Conservation (phyloP, 176 grass and related monocot species). For the Zea luxurians region DNA sequence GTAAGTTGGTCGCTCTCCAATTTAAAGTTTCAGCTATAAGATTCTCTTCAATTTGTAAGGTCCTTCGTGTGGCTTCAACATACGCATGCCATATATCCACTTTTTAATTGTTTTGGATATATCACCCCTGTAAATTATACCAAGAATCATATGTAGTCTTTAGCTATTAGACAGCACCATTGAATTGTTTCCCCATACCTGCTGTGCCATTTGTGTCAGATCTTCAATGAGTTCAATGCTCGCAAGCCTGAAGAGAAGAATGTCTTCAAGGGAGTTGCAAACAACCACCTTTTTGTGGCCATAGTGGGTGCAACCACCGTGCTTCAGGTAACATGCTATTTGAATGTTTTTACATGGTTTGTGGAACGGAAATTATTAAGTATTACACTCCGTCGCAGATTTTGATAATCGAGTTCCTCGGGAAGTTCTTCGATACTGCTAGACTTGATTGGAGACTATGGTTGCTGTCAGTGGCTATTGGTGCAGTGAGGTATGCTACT, state of each 20-base stretch:
- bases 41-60: not conserved
- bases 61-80: not conserved
- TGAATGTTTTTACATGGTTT: not conserved
- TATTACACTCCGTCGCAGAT: slow-evolving; percentile 45
- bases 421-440: slow-evolving; percentile 80
- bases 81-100: not conserved
- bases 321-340: slow-evolving; percentile 62
- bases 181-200: not conserved
- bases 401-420: slow-evolving; percentile 91
- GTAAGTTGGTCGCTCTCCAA: slow-evolving; percentile 27
- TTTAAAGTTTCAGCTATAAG: not conserved
- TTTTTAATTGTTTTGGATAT: not conserved
- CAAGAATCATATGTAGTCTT: not conserved
- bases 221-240: slow-evolving; percentile 95
- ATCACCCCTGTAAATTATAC: not conserved
- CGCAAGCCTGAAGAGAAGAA: slow-evolving; percentile 84
- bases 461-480: slow-evolving; percentile 82
- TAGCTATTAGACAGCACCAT: not conserved
- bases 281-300: slow-evolving; percentile 69
- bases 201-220: slow-evolving; percentile 38
- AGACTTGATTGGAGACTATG: slow-evolving; percentile 81
- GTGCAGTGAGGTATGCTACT: slow-evolving; percentile 61
- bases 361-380: not conserved
- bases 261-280: slow-evolving; percentile 76
- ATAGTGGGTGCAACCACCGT: slow-evolving; percentile 67